Evolutionary conservation across 139 green algal genomes (phyloP), one percentile per base, ranked within the genome.

Genomic region (Micractinium conductrix): DNA sequence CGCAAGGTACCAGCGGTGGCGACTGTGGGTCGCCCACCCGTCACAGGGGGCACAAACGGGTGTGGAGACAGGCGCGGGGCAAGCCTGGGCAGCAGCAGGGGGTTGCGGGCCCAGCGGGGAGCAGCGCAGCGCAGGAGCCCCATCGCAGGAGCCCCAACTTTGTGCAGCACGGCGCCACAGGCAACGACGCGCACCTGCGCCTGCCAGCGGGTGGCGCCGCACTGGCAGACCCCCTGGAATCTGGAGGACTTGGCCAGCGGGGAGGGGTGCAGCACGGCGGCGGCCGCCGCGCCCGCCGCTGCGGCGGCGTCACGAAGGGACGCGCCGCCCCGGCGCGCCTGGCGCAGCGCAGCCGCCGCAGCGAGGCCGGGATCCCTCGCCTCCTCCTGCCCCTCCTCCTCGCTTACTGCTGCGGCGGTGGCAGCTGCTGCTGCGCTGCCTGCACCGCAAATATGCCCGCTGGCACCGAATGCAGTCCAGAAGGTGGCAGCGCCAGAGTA

Each of bases 181-280:
- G 2, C n/a, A 63, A 14, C 45, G 7, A 10, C 6, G 33, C 74
- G 28, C 53, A 70, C 74, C 75, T 81, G 75, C 19, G 75, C 75
- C 38, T 81, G 75, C 75, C 75, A 81, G 55, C 55, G 53, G 37
- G 28, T 40, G 72, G 19, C 19, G 75, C 50, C 53, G 55, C 75
- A 81, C 35, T 72, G 53, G 55, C 75, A 81, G 21, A 81, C 75
- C 5, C 75, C 75, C 38, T 81, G 75, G 75, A 71, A 81, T 35
- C 75, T 80, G 21, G 70, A 76, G 12, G 70, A 76, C 70, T 76
- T 76, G 70, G 44, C 19, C 12, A 76, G n/a, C 8, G 70, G 70
- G 40, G 53, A 40, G 0, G 70, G 70, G 70, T 76, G 70, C 70
- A 76, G 70, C 70, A 33, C 70, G 28, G 44, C 70, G 1, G 70